Evolutionary conservation across 495 filamentous ascomycete species (phyloP).

Genomic region (Neurospora sp.): DNA sequence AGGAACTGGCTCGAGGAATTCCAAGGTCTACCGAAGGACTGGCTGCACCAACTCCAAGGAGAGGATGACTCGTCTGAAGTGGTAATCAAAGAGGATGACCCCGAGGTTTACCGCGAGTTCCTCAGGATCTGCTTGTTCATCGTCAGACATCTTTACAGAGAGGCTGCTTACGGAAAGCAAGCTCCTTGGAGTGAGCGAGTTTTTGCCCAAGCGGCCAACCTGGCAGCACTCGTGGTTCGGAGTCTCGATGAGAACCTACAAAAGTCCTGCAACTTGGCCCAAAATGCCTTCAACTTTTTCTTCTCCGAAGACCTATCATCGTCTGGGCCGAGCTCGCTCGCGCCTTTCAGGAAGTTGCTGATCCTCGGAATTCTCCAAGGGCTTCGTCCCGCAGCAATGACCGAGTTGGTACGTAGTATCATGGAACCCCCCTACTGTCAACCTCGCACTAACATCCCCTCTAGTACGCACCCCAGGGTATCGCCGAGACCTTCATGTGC

Average conservation of each 20-base stretch:
- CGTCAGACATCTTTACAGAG: constrained; percentile 14
- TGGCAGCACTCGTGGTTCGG: constrained; percentile 19
- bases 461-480: constrained; percentile 17
- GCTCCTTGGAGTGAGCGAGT: constrained; percentile 14
- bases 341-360: constrained; percentile 11
- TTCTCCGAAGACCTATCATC: not conserved
- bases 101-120: constrained; percentile 17
- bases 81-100: constrained; percentile 7
- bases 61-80: not conserved
- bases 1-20: constrained; percentile 18
- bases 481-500: constrained; percentile 17
- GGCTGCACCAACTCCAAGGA: constrained; percentile 7
- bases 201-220: constrained; percentile 18
- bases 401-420: constrained; percentile 24
- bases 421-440: not conserved
- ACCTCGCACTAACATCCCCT: constrained; percentile 3
- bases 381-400: constrained; percentile 29
- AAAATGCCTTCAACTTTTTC: constrained; percentile 27
- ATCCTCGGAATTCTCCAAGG: constrained; percentile 36
- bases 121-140: constrained; percentile 16
- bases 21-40: constrained; percentile 8
- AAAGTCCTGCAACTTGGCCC: constrained; percentile 14
- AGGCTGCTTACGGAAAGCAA: constrained; percentile 3
- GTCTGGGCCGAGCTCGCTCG: not conserved
- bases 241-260: constrained; percentile 18